Base-by-base conservation (phyloP, 148 eudicot genomes). In the Oxyria digyna region DNA sequence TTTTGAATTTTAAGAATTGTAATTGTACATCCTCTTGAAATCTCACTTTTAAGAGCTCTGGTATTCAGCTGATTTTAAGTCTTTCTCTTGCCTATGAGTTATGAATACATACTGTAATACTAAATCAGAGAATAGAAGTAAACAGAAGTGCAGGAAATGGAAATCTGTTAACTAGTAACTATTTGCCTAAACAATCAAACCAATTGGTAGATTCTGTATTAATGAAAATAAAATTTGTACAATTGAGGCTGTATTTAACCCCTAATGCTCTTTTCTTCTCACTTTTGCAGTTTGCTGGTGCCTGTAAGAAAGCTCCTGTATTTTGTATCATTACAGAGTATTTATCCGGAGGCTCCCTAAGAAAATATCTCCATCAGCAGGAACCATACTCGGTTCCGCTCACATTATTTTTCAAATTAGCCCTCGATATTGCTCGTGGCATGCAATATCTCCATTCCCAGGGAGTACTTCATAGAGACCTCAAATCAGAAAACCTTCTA, bases 281-380 rank as follows among this genome's bases (percentile, higher is more conserved):
- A 50, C 67, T 72, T 62, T 11, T 87, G 84, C 87, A 94, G 99
- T 88, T 91, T 72, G 72, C 80, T 32, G 99, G 87, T 65, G 99
- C 99, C 33, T 95, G 97, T 73, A 95, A 95, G 80, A 95, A 95
- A 71, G 82, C 93, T 15, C 99, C 99, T 8, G 99, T 95, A 18
- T 95, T 91, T 46, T 95, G 99, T 68, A 95, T 95, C 54, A 95
- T 95, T 77, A 95, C 97, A 4, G 99, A 91, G 74, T 95, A 91
- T 77, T 76, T 91, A 82, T 67, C 94, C 0, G 99, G 97, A 26
- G 97, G 97, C 8, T 95, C 99, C 18, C 84, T 95, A 46, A 76
- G 93, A 71, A 89, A 87, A 65, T 95, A 74, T 81, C 93, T 95
- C 57, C 99, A 95, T 74, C 97, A 91, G 71, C 93, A 87, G 70